A percentile compares a stretch with the other conserved stretches of the same genome.
Evolutionary conservation across 208 protist genomes (phyloP).

Genomic region (Trypanosoma melophagium): DNA sequence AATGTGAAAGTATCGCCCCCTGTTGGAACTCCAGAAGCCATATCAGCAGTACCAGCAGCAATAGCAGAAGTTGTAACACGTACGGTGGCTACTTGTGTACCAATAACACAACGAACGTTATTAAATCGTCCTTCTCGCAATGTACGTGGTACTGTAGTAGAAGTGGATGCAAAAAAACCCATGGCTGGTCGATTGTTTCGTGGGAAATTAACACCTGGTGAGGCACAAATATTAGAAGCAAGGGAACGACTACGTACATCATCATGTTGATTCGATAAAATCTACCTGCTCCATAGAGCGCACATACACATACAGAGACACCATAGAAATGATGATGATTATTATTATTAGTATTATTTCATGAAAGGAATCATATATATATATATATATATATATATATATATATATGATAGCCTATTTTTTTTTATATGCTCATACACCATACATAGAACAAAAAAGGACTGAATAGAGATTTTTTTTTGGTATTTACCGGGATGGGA

Average conservation of each 20-base stretch:
- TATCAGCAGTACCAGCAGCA: conserved; percentile 1
- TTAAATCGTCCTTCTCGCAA: neutral
- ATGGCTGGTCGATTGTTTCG: conserved; percentile 24
- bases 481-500: no score
- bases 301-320: no score
- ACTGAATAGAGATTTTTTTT: no score
- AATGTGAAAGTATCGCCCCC: conserved; percentile 34
- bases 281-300: no score
- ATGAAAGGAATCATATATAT: no score
- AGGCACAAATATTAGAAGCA: conserved; percentile 61
- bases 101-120: neutral
- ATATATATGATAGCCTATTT: no score
- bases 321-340: no score
- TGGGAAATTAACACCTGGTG: conserved; percentile 59
- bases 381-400: no score
- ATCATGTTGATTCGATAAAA: neutral
- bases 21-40: conserved; percentile 40
- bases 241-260: conserved; percentile 47
- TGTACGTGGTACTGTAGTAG: neutral
- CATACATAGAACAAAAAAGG: no score
- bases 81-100: neutral
- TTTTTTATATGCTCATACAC: no score
- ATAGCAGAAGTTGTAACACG: neutral
- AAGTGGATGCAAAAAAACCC: conserved; percentile 12
- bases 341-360: no score